A percentile compares a stretch with the other conserved stretches of the same genome.
These are phyloP conservation scores for Kwoniella shandongensis DNA, from an alignment of 768 basidiomycete species.

Conservation along the genomic window DNA sequence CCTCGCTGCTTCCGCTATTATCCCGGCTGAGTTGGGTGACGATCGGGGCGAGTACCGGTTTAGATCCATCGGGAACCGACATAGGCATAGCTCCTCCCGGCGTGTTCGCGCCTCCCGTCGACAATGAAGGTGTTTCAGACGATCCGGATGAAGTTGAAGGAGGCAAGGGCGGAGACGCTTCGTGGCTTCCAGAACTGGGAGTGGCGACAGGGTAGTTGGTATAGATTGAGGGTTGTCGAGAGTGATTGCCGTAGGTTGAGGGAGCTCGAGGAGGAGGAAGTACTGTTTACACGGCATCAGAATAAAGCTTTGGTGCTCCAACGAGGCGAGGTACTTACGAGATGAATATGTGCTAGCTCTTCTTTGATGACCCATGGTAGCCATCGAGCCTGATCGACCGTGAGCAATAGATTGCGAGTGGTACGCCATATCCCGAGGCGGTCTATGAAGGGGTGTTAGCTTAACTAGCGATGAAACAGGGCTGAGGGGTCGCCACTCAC, in stretches of 20 bases:
- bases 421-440: slow-evolving; percentile 40
- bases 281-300: slow-evolving; percentile 6
- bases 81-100: slow-evolving; percentile 7
- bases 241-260: slow-evolving; percentile 26
- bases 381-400: slow-evolving; percentile 19
- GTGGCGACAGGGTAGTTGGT: slow-evolving; percentile 35
- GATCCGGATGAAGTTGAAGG: slow-evolving; percentile 21
- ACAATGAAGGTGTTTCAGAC: slow-evolving; percentile 11
- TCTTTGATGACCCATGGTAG: slow-evolving; percentile 12
- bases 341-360: slow-evolving; percentile 35
- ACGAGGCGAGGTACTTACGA: slow-evolving; percentile 26
- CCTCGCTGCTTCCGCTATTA: slow-evolving; percentile 14
- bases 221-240: slow-evolving; percentile 37
- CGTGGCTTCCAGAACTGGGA: slow-evolving; percentile 23
- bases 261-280: slow-evolving; percentile 25
- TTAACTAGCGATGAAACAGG: background rate
- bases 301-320: background rate
- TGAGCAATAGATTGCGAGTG: background rate
- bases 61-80: slow-evolving; percentile 1
- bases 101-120: slow-evolving; percentile 24
- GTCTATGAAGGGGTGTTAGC: slow-evolving; percentile 12
- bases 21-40: slow-evolving; percentile 15
- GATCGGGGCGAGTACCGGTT: slow-evolving; percentile 25
- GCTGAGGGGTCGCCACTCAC: slow-evolving; percentile 19
- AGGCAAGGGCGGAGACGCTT: slow-evolving; percentile 33